A percentile compares a stretch with the other conserved stretches of the same genome.
These are phyloP conservation scores for Trichoderma gamsii DNA, from an alignment of 495 filamentous ascomycete species.

Conservation along the genomic window DNA sequence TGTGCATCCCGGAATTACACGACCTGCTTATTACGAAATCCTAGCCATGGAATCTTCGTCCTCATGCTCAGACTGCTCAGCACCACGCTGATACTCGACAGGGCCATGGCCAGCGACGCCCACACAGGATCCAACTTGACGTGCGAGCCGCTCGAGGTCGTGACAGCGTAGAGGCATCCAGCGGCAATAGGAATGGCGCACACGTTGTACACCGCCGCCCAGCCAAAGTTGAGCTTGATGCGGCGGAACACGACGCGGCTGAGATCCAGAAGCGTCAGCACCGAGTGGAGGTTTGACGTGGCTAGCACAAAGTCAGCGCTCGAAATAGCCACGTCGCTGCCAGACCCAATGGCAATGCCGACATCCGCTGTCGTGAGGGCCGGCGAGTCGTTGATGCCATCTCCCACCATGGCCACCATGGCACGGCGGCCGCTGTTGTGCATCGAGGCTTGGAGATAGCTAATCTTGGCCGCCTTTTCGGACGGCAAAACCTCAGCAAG, in stretches of 20 bases:
- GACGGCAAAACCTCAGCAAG: conserved; percentile 83
- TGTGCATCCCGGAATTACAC: neutral
- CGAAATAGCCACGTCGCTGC: conserved; percentile 77
- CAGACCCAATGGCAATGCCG: conserved; percentile 76
- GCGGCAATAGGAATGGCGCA: conserved; percentile 77
- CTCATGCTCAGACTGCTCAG: conserved; percentile 63
- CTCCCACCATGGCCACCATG: conserved; percentile 57
- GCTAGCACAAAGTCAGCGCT: conserved; percentile 83
- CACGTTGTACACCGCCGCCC: conserved; percentile 83
- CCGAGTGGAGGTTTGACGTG: conserved; percentile 58
- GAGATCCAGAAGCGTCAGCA: conserved; percentile 69
- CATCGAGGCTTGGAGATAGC: conserved; percentile 61
- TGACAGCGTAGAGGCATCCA: conserved; percentile 69
- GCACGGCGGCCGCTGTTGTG: conserved; percentile 35
- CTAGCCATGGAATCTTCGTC: conserved; percentile 39
- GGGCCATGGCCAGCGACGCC: conserved; percentile 81
- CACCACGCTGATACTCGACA: conserved; percentile 78
- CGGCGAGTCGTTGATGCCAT: conserved; percentile 86
- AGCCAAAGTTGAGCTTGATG: conserved; percentile 80
- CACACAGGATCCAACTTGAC: conserved; percentile 70
- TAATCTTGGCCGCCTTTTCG: conserved; percentile 80
- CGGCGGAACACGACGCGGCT: conserved; percentile 66
- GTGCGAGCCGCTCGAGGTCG: conserved; percentile 42
- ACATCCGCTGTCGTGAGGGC: conserved; percentile 76
- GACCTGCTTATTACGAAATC: conserved; percentile 33